Base-by-base conservation (phyloP, 768 basidiomycete genomes). In the Phaeotremella skinneri region DNA sequence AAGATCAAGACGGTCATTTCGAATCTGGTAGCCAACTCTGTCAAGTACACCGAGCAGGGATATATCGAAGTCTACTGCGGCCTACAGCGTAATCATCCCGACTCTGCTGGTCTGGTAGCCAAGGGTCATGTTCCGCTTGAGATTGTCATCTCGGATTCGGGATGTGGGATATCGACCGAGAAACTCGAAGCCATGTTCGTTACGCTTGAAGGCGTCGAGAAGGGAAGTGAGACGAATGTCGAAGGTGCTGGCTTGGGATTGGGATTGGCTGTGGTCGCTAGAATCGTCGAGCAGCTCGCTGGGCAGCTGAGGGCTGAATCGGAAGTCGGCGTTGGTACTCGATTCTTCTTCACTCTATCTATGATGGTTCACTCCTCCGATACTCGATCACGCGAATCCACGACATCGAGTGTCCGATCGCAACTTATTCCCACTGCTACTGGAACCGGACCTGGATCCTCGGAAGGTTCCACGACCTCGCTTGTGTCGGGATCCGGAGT, bases 261-360 rank as follows among this genome's bases (percentile, higher is more conserved):
- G 14, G 89, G 89, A 2, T 79, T 90, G 29, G 89, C 89, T 2
- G 86, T 89, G 4, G 89, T 90, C 11, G 87, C 87, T 0, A 81
- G 88, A 16, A 88, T 90, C 41, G 86, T 90, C 2, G 85, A 86
- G 64, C 88, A 88, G 61, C 81, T 90, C 1, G 85, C 84, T 0
- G 89, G 89, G 2, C 88, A 88, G 72, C 81, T 91, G 1, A 83
- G 87, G 4, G 88, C 89, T 2, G 87, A 89, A 57, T 89, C 87
- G 0, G 81, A 83, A 51, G 79, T 84, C n/a, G 81, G 79, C 45
- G 75, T 82, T 66, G 89, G 89, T 7, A 87, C 86, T 31, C 80
- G 81, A 3, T 90, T 90, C 78, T 87, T 87, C 5, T 82, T 90
- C 61, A 76, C 82, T 0, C 70, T 86, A 2, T 75, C 78, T 11